Conservation (phyloP, 1,139 yeast species). For the Debaryomyces udenii region DNA sequence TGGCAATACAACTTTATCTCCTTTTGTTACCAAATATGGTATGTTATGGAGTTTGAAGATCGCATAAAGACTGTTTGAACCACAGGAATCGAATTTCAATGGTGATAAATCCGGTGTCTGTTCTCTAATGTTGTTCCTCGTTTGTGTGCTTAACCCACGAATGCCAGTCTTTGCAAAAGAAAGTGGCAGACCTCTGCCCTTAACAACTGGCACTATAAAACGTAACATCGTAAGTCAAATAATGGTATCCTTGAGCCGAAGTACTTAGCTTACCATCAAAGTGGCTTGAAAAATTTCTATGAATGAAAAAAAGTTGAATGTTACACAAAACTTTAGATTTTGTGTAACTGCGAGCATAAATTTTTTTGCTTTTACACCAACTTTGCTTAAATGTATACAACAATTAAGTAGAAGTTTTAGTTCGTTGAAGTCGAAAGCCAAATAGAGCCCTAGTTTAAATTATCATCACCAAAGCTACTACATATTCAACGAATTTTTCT, state of each 20-base stretch:
- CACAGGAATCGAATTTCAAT: conserved; percentile 63
- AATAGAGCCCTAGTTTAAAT: conserved; percentile 4
- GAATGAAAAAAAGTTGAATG: conserved; percentile 5
- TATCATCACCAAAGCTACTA: conserved; percentile 1
- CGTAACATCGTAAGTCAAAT: no score
- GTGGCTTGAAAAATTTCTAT: conserved; percentile 7
- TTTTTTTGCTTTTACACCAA: conserved; percentile 10
- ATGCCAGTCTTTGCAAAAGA: no score
- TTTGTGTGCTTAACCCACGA: not conserved
- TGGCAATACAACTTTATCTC: conserved; percentile 81
- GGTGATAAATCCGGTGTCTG: conserved; percentile 32
- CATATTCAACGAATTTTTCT: conserved; percentile 1
- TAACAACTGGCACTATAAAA: conserved; percentile 1
- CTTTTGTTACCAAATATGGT: conserved; percentile 87
- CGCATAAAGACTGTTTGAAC: conserved; percentile 66
- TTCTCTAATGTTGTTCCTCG: not conserved
- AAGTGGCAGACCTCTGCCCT: not conserved
- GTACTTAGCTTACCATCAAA: not conserved
- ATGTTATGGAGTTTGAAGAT: conserved; percentile 79
- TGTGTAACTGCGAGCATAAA: conserved; percentile 13
- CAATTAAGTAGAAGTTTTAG: not conserved
- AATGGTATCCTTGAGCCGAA: no score
- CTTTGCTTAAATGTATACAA: not conserved
- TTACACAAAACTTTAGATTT: conserved; percentile 10
- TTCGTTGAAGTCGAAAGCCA: conserved; percentile 2